Evolutionary conservation across 1,139 yeast genomes (phyloP).

Genomic region (Debaryomyces sp.): DNA sequence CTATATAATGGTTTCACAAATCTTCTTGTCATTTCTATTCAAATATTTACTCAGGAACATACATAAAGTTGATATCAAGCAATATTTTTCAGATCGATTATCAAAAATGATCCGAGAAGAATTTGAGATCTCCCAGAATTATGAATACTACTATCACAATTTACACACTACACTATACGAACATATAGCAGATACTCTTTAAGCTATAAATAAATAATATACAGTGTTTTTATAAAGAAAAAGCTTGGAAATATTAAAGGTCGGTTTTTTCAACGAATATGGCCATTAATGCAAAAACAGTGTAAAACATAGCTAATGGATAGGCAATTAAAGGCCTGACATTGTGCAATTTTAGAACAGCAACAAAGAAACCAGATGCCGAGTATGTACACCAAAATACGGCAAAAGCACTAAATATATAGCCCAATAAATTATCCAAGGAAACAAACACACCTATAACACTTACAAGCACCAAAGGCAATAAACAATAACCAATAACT

Average conservation of each 20-base stretch:
- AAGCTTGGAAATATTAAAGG: neutral
- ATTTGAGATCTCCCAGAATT: neutral
- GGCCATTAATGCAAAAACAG: conserved; percentile 95
- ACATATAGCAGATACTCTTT: neutral
- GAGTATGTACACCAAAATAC: conserved; percentile 95
- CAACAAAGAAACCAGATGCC: conserved; percentile 90
- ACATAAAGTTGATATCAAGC: neutral
- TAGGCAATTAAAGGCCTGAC: conserved; percentile 92
- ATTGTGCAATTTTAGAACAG: conserved; percentile 78
- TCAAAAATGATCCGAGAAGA: neutral
- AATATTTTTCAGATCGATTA: conserved; percentile 1
- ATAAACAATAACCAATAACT: conserved; percentile 89
- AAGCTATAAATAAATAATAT: conserved; percentile 2
- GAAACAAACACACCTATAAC: conserved; percentile 70
- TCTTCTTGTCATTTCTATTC: neutral
- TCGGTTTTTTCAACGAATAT: conserved; percentile 68
- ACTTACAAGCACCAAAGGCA: conserved; percentile 84
- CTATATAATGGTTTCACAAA: neutral
- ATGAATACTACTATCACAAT: neutral
- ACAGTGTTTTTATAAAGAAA: conserved; percentile 2
- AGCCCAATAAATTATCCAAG: conserved; percentile 77
- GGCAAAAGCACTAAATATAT: conserved; percentile 64
- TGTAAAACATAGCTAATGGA: conserved; percentile 89
- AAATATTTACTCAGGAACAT: neutral
- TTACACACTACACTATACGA: neutral